Evolutionary conservation across 2,329 filamentous ascomycete species (phyloP).

Genomic region (Aspergillus sp.): DNA sequence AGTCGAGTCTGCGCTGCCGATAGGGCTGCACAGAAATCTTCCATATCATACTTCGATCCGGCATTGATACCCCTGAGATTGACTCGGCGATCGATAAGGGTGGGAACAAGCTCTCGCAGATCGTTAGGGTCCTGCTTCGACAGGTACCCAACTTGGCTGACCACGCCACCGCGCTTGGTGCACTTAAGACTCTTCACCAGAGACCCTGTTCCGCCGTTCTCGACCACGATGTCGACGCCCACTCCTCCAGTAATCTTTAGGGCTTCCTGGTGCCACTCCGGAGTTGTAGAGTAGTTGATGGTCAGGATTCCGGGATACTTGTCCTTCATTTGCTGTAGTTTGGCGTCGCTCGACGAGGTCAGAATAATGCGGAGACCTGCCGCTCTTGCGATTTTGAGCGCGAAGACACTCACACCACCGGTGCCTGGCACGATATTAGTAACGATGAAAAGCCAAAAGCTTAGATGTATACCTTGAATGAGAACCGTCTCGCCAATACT

Average conservation of each 20-base stretch:
- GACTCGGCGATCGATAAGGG: slow-evolving; percentile 35
- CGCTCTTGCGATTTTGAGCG: slow-evolving; percentile 34
- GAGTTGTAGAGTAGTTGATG: slow-evolving; percentile 32
- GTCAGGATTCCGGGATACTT: slow-evolving; percentile 20
- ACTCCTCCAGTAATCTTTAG: slow-evolving; percentile 30
- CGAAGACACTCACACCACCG: slow-evolving; percentile 37
- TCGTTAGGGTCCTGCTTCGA: slow-evolving; percentile 29
- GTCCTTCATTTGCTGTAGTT: slow-evolving; percentile 29
- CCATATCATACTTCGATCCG: slow-evolving; percentile 42
- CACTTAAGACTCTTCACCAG: slow-evolving; percentile 43
- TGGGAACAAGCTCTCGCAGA: slow-evolving; percentile 36
- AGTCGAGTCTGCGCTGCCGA: slow-evolving; percentile 25
- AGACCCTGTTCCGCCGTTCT: slow-evolving; percentile 41
- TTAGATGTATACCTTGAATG: slow-evolving; percentile 32
- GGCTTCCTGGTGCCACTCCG: slow-evolving; percentile 36
- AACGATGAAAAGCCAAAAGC: not conserved
- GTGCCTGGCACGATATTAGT: slow-evolving; percentile 26
- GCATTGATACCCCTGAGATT: slow-evolving; percentile 40
- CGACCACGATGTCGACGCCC: slow-evolving; percentile 41
- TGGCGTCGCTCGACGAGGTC: slow-evolving; percentile 38
- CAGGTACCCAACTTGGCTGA: slow-evolving; percentile 47
- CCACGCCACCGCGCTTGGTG: slow-evolving; percentile 42
- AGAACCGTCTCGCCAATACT: slow-evolving; percentile 43
- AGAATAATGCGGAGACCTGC: slow-evolving; percentile 38
- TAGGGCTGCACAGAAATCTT: slow-evolving; percentile 41